Conservation (phyloP, 805 yeast species). For the Saccharomyces jurei region DNA sequence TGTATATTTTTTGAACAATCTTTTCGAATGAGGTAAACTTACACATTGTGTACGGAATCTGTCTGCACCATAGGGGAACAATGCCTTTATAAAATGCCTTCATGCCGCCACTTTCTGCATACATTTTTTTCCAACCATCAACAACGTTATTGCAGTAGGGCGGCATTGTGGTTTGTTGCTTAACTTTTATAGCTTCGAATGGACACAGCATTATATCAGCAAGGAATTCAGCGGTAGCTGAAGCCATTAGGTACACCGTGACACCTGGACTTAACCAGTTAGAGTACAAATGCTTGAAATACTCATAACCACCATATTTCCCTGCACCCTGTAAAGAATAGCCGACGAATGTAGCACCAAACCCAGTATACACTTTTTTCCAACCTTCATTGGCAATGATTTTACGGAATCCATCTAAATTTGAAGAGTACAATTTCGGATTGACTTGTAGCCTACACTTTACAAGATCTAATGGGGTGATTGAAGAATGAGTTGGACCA, state of each 20-base stretch:
- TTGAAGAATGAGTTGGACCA: constrained; percentile 92
- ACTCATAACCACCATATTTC: constrained; percentile 91
- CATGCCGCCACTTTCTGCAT: constrained; percentile 54
- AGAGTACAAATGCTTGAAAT: constrained; percentile 73
- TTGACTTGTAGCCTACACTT: constrained; percentile 90
- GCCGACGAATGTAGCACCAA: constrained; percentile 88
- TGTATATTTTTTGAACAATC: constrained; percentile 75
- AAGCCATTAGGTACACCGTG: constrained; percentile 69
- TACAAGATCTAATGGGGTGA: constrained; percentile 88
- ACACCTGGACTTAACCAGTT: constrained; percentile 45
- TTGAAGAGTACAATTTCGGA: constrained; percentile 61
- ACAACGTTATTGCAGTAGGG: constrained; percentile 60
- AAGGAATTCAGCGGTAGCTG: constrained; percentile 89
- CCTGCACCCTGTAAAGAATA: constrained; percentile 96
- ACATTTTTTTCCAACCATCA: constrained; percentile 61
- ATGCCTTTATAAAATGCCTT: constrained; percentile 80
- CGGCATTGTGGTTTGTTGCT: constrained; percentile 87
- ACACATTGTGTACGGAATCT: constrained; percentile 97
- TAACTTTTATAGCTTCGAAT: constrained; percentile 89
- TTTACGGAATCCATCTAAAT: constrained; percentile 70
- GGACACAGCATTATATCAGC: constrained; percentile 92
- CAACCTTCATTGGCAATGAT: constrained; percentile 69
- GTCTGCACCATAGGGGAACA: constrained; percentile 91
- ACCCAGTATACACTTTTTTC: constrained; percentile 73
- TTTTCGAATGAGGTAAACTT: constrained; percentile 93